Base-by-base conservation (phyloP, 1,284 basidiomycete species). In the Agroathelia rolfsii region DNA sequence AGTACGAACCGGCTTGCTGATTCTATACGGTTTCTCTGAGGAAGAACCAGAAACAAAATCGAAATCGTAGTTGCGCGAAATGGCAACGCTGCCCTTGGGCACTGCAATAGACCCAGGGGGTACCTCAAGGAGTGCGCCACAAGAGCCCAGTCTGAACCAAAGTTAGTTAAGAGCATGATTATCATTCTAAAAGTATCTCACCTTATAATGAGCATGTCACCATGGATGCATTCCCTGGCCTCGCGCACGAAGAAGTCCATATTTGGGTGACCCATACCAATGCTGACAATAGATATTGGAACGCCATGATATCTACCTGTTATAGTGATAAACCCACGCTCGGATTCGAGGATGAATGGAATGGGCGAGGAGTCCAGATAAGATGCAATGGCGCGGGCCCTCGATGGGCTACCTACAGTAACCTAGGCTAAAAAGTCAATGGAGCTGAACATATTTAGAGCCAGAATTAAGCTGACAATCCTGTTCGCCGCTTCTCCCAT, bases 231-330 rank as follows among this genome's bases (percentile, higher is more conserved):
- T 48, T 88, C 86, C 37, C 85, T 67, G 11, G 71, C 72, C 58
- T 89, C 86, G 41, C 86, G 72, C 10, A 89, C 69, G 52, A 88
- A 85, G 56, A 89, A 89, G 55, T 89, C 85, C 54, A 79, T 79
- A 52, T 82, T 84, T 2, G 83, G 70, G 39, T 60, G 62, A 13
- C 85, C 85, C 86, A 89, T 89, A 6, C 86, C 86, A 37, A 87
- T 87, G 39, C 78, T 80, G 28, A 86, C 63, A 34, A 89, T 70
- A 8, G 76, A 81, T 20, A 89, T 52, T 4, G 84, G 82, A 3
- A 69, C 54, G 28, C 70, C 72, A 28, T 69, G 65, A 60, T 77
- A 88, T 23, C 74, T 65, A 8, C 86, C 86, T 3, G 85, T 88
- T 41, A 86, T 71, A 3, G 82, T 88, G 37, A 81, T 56, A 54